Evolutionary conservation across 2,329 filamentous ascomycete species (phyloP).

Genomic region (Sarocladium strictum): DNA sequence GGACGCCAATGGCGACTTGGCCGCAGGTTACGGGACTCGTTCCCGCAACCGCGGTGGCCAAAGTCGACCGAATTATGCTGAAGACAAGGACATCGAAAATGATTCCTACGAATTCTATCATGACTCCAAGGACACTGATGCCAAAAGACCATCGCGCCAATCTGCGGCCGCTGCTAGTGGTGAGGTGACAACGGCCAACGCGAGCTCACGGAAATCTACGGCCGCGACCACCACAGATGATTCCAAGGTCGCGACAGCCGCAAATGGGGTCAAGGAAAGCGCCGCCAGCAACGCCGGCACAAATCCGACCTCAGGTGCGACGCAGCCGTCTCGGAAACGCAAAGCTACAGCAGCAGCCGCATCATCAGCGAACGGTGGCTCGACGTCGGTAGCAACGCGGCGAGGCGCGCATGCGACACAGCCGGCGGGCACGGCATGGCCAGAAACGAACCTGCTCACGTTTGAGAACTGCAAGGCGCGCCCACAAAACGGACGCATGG

Average conservation of each 20-base stretch:
- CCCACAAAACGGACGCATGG: slow-evolving; percentile 70
- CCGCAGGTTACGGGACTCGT: slow-evolving; percentile 82
- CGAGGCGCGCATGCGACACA: slow-evolving; percentile 26
- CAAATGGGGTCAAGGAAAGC: slow-evolving; percentile 32
- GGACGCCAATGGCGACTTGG: slow-evolving; percentile 43
- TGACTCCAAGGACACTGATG: slow-evolving; percentile 46
- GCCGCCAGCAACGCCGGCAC: slow-evolving; percentile 19
- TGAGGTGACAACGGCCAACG: slow-evolving; percentile 6
- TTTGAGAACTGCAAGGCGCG: slow-evolving; percentile 68
- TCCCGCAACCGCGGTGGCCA: slow-evolving; percentile 81
- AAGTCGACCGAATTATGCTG: slow-evolving; percentile 87
- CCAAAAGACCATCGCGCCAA: slow-evolving; percentile 51
- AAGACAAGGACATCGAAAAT: slow-evolving; percentile 84
- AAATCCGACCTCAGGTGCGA: slow-evolving; percentile 40
- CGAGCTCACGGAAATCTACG: slow-evolving; percentile 33
- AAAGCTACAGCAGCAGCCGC: slow-evolving; percentile 47
- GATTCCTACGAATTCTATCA: slow-evolving; percentile 67
- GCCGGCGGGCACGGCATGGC: slow-evolving; percentile 33
- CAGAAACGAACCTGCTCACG: slow-evolving; percentile 80
- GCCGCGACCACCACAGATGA: slow-evolving; percentile 27
- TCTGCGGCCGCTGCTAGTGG: slow-evolving; percentile 25
- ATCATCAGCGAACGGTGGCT: slow-evolving; percentile 17
- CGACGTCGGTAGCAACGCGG: slow-evolving; percentile 14
- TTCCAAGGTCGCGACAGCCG: slow-evolving; percentile 27
- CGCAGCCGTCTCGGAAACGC: slow-evolving; percentile 68